A percentile compares a stretch with the other conserved stretches of the same genome.
phyloP scores from a whole-genome alignment of 2,329 filamentous ascomycete genomes.

The Claviceps digitariae region DNA sequence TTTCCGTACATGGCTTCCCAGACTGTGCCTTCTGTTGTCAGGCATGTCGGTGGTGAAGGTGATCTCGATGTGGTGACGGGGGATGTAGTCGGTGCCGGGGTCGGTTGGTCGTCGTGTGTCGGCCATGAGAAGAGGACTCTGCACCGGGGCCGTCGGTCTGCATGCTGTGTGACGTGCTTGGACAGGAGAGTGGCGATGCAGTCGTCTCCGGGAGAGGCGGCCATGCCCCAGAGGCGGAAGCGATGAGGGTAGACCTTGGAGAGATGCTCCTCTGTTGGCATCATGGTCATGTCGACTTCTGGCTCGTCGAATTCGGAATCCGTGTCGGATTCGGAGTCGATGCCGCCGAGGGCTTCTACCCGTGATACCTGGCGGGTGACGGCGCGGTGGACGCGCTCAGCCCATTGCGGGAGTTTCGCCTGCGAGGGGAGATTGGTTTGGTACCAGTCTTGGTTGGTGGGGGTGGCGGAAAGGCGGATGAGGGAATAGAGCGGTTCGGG shows the following conservation, averaged over 20 bases:
- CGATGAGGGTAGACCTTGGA: slow-evolving; percentile 34
- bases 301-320: slow-evolving; percentile 7
- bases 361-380: slow-evolving; percentile 30
- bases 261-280: slow-evolving; percentile 17
- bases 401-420: slow-evolving; percentile 29
- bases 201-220: slow-evolving; percentile 36
- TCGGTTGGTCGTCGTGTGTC: slow-evolving; percentile 3
- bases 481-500: slow-evolving; percentile 35
- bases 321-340: slow-evolving; percentile 14
- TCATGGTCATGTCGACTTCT: slow-evolving; percentile 6
- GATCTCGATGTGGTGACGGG: not conserved
- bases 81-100: not conserved
- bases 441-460: slow-evolving; percentile 38
- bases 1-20: slow-evolving; percentile 48
- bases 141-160: slow-evolving; percentile 27
- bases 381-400: slow-evolving; percentile 29
- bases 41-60: slow-evolving; percentile 4
- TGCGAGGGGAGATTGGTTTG: slow-evolving; percentile 31
- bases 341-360: slow-evolving; percentile 27
- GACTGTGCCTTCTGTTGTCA: slow-evolving; percentile 40
- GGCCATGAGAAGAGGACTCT: slow-evolving; percentile 25
- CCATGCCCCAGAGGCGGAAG: slow-evolving; percentile 39
- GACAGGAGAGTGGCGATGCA: slow-evolving; percentile 37
- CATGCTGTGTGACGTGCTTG: slow-evolving; percentile 33
- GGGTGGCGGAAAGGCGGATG: slow-evolving; percentile 37